Evolutionary conservation across 257 asterid genomes (phyloP).

Genomic region (Gentiana macrophylla): DNA sequence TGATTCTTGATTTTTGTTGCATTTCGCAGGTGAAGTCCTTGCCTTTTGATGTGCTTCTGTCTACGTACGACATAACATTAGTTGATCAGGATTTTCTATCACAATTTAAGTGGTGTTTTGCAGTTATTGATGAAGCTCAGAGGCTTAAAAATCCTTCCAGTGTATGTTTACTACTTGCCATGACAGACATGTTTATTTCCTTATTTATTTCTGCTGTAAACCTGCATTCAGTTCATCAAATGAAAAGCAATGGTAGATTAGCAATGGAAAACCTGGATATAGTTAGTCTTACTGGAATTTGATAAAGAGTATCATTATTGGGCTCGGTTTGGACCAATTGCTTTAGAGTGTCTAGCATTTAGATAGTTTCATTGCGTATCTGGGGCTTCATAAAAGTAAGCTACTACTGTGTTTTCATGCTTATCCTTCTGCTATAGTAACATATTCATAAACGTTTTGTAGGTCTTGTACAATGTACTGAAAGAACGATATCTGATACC

Average conservation of each 20-base stretch:
- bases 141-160: constrained; percentile 84
- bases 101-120: constrained; percentile 78
- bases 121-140: constrained; percentile 92
- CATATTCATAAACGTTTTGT: constrained; percentile 13
- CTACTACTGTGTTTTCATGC: background rate
- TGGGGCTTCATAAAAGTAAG: too few species aligned
- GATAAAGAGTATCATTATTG: too few species aligned
- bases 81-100: constrained; percentile 89
- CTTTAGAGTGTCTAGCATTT: too few species aligned
- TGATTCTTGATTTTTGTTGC: constrained; percentile 6
- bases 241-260: background rate
- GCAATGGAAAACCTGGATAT: too few species aligned
- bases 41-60: constrained; percentile 73
- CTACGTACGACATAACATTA: constrained; percentile 81
- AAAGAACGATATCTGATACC: constrained; percentile 67
- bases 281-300: too few species aligned
- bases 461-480: constrained; percentile 71
- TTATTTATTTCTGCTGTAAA: background rate
- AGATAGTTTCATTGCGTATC: too few species aligned
- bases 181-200: background rate
- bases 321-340: too few species aligned
- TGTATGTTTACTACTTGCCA: constrained; percentile 35
- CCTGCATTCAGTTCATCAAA: background rate
- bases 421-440: background rate
- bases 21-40: constrained; percentile 47